These are phyloP conservation scores for Oropetium thomaeum DNA, from an alignment of 176 grass and related monocot genomes.

Conservation along the genomic window DNA sequence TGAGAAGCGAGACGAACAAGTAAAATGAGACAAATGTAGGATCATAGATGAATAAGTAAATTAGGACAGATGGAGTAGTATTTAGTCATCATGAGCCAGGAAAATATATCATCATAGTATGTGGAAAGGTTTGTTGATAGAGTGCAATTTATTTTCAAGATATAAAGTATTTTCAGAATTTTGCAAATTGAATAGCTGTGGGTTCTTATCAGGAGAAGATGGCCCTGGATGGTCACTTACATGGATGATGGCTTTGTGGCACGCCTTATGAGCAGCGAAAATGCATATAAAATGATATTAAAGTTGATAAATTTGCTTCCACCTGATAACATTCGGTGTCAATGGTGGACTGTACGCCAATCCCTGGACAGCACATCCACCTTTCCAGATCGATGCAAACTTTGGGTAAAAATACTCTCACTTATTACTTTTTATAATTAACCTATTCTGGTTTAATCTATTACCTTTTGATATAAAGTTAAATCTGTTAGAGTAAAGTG, in stretches of 20 bases:
- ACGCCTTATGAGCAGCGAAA: constrained; percentile 48
- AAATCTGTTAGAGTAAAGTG: too few species aligned
- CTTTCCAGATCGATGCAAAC: constrained; percentile 84
- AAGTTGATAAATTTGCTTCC: constrained; percentile 61
- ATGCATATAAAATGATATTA: constrained; percentile 64
- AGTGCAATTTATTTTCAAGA: neutral
- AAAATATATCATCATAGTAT: too few species aligned
- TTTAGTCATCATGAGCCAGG: neutral
- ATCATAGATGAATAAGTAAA: too few species aligned
- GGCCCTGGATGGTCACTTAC: constrained; percentile 77
- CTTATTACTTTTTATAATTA: neutral
- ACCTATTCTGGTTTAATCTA: neutral
- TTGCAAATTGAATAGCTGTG: neutral
- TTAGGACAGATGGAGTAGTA: too few species aligned
- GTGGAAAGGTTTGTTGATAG: neutral
- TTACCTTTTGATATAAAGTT: too few species aligned
- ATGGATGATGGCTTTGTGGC: constrained; percentile 85
- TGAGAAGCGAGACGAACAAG: too few species aligned
- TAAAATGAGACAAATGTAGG: too few species aligned
- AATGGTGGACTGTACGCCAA: constrained; percentile 79
- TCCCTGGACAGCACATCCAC: constrained; percentile 75
- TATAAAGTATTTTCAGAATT: neutral
- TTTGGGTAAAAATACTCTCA: constrained; percentile 39
- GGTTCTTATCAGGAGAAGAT: constrained; percentile 41
- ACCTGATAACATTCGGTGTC: constrained; percentile 33